phyloP scores from a whole-genome alignment of 148 eudicot genomes.

The Bassia scoparia region DNA sequence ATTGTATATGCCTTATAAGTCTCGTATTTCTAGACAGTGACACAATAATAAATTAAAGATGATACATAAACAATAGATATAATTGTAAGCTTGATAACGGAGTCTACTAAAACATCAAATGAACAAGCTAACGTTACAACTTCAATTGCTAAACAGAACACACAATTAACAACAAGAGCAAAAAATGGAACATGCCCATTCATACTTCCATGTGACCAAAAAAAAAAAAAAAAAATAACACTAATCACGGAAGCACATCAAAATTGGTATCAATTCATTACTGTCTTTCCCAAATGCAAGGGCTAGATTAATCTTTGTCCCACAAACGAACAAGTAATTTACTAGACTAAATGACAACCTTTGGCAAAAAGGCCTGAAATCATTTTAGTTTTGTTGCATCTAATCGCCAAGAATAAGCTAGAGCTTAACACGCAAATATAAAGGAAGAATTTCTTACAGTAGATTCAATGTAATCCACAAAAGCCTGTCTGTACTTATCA shows the following conservation, averaged over 20 bases:
- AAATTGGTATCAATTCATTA: not conserved
- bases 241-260: not conserved
- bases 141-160: not conserved
- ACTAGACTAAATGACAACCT: not conserved
- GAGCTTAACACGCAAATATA: not conserved
- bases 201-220: not conserved
- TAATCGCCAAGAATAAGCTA: not conserved
- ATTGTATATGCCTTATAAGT: not conserved
- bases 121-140: not conserved
- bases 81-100: not conserved
- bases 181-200: not conserved
- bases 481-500: constrained; percentile 26
- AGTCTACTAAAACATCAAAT: not conserved
- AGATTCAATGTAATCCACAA: constrained; percentile 29
- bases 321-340: not conserved
- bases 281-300: not conserved
- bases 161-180: not conserved
- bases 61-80: not conserved
- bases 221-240: too few relatives aligned
- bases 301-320: too few relatives aligned
- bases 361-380: not conserved
- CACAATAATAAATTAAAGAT: not conserved
- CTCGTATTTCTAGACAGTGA: not conserved
- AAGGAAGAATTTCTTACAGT: constrained; percentile 26
- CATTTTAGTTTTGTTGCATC: not conserved